A percentile compares a stretch with the other conserved stretches of the same genome.
Conservation (phyloP, 1,284 basidiomycete genomes). For the Cronartium ribicola region DNA sequence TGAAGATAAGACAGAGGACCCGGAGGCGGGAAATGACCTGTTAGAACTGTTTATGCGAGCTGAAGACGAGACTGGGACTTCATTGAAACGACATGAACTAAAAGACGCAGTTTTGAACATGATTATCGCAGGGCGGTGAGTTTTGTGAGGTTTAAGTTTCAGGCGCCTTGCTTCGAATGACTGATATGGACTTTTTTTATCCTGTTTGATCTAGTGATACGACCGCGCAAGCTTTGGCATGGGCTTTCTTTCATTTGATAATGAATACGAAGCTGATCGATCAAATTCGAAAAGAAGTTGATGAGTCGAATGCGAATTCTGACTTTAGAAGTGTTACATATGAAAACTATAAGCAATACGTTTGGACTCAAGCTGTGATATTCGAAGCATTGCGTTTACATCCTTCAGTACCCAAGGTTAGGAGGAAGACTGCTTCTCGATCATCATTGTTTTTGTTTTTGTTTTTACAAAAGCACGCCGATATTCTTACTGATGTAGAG, state of each 20-base stretch:
- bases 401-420: conserved; percentile 42
- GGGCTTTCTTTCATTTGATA: conserved; percentile 30
- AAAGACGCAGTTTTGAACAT: conserved; percentile 21
- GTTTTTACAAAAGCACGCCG: background rate
- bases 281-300: conserved; percentile 19
- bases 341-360: conserved; percentile 38
- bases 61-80: conserved; percentile 1
- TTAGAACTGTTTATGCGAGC: conserved; percentile 9
- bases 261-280: conserved; percentile 13
- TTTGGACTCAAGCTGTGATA: conserved; percentile 42
- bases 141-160: background rate
- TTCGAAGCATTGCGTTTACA: conserved; percentile 45
- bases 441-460: background rate
- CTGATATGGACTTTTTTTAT: background rate
- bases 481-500: background rate
- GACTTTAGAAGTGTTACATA: background rate
- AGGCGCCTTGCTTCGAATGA: background rate
- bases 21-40: background rate
- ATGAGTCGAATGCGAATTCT: background rate
- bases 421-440: background rate
- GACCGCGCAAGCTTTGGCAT: conserved; percentile 29
- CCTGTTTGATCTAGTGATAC: conserved; percentile 11
- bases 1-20: background rate
- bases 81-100: conserved; percentile 20
- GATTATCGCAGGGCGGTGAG: conserved; percentile 38